Base-by-base conservation (phyloP, 768 basidiomycete species). In the Suillus bovinus region DNA sequence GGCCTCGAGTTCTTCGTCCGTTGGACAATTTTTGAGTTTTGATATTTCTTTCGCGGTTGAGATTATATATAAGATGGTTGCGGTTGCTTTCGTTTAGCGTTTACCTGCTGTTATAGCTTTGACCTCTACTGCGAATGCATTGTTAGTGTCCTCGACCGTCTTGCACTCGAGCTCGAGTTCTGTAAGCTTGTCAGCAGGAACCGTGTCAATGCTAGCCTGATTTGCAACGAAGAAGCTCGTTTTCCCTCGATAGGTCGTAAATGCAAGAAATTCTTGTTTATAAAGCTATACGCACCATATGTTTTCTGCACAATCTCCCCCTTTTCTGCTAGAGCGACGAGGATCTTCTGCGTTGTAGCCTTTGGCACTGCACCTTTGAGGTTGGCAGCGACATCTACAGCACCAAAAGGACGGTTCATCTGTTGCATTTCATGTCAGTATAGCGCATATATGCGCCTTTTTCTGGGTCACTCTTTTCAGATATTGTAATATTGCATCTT, bases 401-500 rank as follows among this genome's bases (percentile, higher is more conserved):
- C 93, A 9, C 94, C 94, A 69, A 89, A 96, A 7, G 94, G 94
- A n/a, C 94, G 84, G 74, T 96, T 96, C 86, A 94, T 92, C 92
- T 94, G 69, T 39, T 50, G 41, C 50, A 53, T 24, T 49, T 46
- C 46, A 53, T 29, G 14, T 33, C 38, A 52, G 55, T 17, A 33
- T 13, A 17, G 29, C 46, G 62, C 61, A 59, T 72, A 64, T 59
- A 66, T 44, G 29, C 59, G 49, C 29, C 11, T 53, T 20, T 36
- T 50, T 60, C 17, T 41, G 17, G 56, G 65, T 61, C 59, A 90
- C 93, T 76, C 76, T 79, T 80, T 88, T 91, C 69, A 96, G 77
- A 73, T 96, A 96, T 64, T 89, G 85, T 53, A 94, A 75, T 5
- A 96, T 81, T 63, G 80, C 82, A 67, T 89, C 87, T 73, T 93